phyloP scores from a whole-genome alignment of 164 flowering plant genomes.

The Euptelea pleiosperma region DNA sequence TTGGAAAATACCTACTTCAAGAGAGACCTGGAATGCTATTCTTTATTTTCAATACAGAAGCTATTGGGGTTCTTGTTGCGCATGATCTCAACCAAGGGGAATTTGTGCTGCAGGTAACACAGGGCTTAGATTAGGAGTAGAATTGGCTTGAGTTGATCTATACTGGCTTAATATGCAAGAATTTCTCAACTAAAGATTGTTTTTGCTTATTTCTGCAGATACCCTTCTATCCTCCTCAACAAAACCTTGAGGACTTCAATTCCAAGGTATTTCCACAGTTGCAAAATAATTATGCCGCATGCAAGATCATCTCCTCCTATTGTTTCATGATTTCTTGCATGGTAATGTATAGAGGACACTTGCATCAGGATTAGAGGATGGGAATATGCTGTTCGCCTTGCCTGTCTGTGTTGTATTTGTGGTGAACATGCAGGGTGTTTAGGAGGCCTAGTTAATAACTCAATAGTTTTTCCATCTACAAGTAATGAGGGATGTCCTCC shows the following conservation, averaged over 20 bases:
- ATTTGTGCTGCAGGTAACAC: slow-evolving; percentile 85
- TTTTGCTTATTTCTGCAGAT: slow-evolving; percentile 38
- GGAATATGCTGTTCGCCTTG: no score
- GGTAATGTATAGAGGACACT: neutral
- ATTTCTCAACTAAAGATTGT: slow-evolving; percentile 4
- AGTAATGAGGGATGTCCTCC: neutral
- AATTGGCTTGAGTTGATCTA: slow-evolving; percentile 1
- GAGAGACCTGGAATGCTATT: slow-evolving; percentile 94
- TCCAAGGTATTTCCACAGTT: slow-evolving; percentile 46
- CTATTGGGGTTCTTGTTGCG: slow-evolving; percentile 92
- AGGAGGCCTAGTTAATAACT: neutral
- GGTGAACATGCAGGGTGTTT: neutral
- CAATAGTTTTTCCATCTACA: neutral
- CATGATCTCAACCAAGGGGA: slow-evolving; percentile 93
- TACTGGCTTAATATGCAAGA: neutral
- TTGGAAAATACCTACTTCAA: slow-evolving; percentile 65
- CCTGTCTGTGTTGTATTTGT: no score
- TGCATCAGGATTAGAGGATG: neutral
- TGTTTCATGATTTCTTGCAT: neutral
- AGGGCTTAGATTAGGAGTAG: neutral
- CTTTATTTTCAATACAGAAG: slow-evolving; percentile 86
- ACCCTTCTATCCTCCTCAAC: slow-evolving; percentile 96
- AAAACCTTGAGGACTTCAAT: slow-evolving; percentile 68
- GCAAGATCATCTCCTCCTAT: neutral
- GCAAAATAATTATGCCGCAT: slow-evolving; percentile 5